These are phyloP conservation scores for Geotrichum carabidarum DNA, from an alignment of 1,139 yeast species.

Conservation along the genomic window DNA sequence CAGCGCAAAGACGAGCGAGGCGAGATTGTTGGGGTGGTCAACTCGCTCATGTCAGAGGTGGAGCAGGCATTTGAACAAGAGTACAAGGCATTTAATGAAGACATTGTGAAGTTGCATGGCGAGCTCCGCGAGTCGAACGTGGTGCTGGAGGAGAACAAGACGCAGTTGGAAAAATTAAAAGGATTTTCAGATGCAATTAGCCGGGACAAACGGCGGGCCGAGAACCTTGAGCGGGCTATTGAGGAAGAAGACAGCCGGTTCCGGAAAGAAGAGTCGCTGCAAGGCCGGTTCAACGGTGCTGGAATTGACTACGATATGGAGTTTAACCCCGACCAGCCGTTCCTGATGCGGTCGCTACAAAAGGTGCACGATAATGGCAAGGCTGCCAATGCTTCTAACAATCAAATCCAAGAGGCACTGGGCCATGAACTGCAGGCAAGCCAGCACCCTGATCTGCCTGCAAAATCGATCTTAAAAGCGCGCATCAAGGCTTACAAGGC, in stretches of 20 bases:
- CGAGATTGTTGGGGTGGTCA: constrained; percentile 44
- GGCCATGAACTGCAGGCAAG: constrained; percentile 1
- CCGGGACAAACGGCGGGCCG: constrained; percentile 48
- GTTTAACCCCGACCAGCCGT: constrained; percentile 84
- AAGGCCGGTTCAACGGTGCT: constrained; percentile 19
- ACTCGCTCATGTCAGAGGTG: constrained; percentile 31
- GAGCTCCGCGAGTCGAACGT: constrained; percentile 48
- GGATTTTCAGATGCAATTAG: constrained; percentile 41
- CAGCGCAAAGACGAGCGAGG: constrained; percentile 37
- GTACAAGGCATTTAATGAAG: constrained; percentile 43
- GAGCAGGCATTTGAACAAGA: constrained; percentile 50
- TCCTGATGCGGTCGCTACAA: constrained; percentile 33
- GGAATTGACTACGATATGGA: constrained; percentile 44
- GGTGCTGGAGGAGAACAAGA: constrained; percentile 44
- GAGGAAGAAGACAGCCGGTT: constrained; percentile 53
- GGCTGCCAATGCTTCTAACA: constrained; percentile 3
- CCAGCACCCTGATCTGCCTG: constrained; percentile 44
- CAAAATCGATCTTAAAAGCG: constrained; percentile 61
- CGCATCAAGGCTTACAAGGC: constrained; percentile 73
- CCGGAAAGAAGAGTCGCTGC: constrained; percentile 36
- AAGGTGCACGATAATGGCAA: not conserved
- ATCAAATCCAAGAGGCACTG: constrained; percentile 5
- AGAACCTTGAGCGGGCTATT: constrained; percentile 54
- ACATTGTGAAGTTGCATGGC: constrained; percentile 45
- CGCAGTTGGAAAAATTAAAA: constrained; percentile 43